These are phyloP conservation scores for Psilocybe tampanensis DNA, from an alignment of 768 basidiomycete species.

Conservation along the genomic window DNA sequence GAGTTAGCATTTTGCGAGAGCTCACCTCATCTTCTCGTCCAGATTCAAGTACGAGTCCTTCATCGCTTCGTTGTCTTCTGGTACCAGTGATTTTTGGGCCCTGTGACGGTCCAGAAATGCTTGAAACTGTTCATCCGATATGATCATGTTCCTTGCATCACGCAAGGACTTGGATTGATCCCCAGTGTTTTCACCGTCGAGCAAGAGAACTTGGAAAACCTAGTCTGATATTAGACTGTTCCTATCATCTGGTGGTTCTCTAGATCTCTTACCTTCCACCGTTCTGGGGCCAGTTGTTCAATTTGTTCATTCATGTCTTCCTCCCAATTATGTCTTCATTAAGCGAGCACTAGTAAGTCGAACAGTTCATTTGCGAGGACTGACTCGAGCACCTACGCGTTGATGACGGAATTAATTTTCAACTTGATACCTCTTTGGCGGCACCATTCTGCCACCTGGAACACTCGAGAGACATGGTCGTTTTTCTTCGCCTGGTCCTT, in stretches of 20 bases:
- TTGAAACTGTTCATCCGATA: conserved; percentile 34
- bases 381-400: conserved; percentile 18
- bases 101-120: conserved; percentile 33
- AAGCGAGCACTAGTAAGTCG: no score
- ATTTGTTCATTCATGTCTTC: conserved; percentile 44
- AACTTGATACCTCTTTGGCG: conserved; percentile 35
- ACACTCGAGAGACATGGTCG: conserved; percentile 34
- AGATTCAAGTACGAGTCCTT: conserved; percentile 38
- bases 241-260: not conserved
- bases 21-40: conserved; percentile 38
- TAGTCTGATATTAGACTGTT: not conserved
- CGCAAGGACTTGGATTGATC: conserved; percentile 15
- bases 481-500: conserved; percentile 30
- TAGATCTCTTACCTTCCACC: conserved; percentile 37
- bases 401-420: conserved; percentile 34
- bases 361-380: not conserved
- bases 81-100: conserved; percentile 29
- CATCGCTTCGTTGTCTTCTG: conserved; percentile 40
- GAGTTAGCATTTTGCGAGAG: not conserved
- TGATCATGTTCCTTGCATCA: conserved; percentile 28
- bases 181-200: conserved; percentile 24
- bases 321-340: conserved; percentile 35
- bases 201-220: conserved; percentile 27
- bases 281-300: conserved; percentile 31
- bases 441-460: conserved; percentile 37